These are phyloP conservation scores for Apophysomyces sp. DNA, from an alignment of 371 early-diverging fungal genomes.

Conservation along the genomic window DNA sequence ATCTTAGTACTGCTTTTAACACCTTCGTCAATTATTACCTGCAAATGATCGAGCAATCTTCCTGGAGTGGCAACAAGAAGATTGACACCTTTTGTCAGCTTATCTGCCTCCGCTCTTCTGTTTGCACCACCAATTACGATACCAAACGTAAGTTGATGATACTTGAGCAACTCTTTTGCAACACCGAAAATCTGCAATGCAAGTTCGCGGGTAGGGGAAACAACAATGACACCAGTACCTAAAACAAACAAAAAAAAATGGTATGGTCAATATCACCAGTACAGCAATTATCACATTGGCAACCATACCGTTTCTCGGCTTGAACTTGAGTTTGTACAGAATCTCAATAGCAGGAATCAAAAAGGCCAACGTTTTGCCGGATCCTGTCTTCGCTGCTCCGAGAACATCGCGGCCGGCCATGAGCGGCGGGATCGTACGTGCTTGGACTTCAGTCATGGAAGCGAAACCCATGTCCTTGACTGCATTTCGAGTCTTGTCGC, in stretches of 20 bases:
- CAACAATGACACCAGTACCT: slow-evolving; percentile 93
- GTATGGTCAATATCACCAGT: not conserved
- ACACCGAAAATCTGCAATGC: slow-evolving; percentile 99
- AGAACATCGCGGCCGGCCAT: slow-evolving; percentile 97
- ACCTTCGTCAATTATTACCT: not conserved
- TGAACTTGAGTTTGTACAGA: slow-evolving; percentile 79
- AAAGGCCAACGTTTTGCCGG: slow-evolving; percentile 99
- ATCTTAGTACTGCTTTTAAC: not conserved
- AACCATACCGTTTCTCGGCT: slow-evolving; percentile 88
- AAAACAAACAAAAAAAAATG: not conserved
- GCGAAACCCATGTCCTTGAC: slow-evolving; percentile 93
- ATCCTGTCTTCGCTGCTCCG: slow-evolving; percentile 99
- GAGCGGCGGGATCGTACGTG: slow-evolving; percentile 91
- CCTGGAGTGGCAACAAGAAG: slow-evolving; percentile 98
- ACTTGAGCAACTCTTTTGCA: slow-evolving; percentile 89
- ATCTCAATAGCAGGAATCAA: slow-evolving; percentile 96
- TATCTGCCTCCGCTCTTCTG: slow-evolving; percentile 93
- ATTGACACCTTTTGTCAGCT: slow-evolving; percentile 92
- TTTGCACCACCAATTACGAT: slow-evolving; percentile 98
- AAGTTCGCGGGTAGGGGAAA: slow-evolving; percentile 99
- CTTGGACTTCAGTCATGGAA: slow-evolving; percentile 98
- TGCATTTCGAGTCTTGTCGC: slow-evolving; percentile 75
- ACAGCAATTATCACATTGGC: not conserved
- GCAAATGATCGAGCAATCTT: slow-evolving; percentile 95
- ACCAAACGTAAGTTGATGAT: slow-evolving; percentile 90